Evolutionary conservation across 164 flowering plant genomes (phyloP).

Genomic region (Macadamia tetraphylla): DNA sequence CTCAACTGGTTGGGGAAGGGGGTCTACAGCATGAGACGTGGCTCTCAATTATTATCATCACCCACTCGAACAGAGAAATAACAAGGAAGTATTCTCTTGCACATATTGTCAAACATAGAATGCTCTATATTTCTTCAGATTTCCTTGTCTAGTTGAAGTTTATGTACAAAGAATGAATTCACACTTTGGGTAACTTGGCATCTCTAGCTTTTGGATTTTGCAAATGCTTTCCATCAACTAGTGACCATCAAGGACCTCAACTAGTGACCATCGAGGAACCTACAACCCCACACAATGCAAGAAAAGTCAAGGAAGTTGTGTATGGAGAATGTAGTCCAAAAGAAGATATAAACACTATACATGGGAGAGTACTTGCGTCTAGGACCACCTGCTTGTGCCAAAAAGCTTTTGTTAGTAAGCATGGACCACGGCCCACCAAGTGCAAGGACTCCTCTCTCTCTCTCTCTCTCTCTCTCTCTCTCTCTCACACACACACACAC

Average conservation of each 20-base stretch:
- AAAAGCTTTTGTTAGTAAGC: constrained; percentile 11
- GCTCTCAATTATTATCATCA: neutral
- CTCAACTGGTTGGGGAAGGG: neutral
- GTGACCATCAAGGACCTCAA: constrained; percentile 14
- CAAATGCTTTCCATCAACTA: neutral
- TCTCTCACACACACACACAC: too few species aligned
- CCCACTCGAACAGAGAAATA: neutral
- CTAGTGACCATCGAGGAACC: too few species aligned
- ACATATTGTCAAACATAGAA: neutral
- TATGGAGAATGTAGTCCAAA: constrained; percentile 12
- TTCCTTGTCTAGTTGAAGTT: neutral
- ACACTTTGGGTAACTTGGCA: neutral
- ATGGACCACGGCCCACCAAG: constrained; percentile 13
- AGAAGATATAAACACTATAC: constrained; percentile 2
- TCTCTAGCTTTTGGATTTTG: neutral
- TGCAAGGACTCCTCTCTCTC: neutral
- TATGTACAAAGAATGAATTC: neutral
- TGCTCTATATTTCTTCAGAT: neutral
- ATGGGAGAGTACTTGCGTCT: constrained; percentile 10
- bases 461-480: neutral
- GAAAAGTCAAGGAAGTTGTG: constrained; percentile 14
- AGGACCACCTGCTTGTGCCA: constrained; percentile 21
- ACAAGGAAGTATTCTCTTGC: neutral
- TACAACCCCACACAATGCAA: constrained; percentile 1
- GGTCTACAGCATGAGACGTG: neutral